Evolutionary conservation across 208 protist species (phyloP), one percentile per base, ranked within the genome.

Genomic region (Trypanosoma cruzi): DNA sequence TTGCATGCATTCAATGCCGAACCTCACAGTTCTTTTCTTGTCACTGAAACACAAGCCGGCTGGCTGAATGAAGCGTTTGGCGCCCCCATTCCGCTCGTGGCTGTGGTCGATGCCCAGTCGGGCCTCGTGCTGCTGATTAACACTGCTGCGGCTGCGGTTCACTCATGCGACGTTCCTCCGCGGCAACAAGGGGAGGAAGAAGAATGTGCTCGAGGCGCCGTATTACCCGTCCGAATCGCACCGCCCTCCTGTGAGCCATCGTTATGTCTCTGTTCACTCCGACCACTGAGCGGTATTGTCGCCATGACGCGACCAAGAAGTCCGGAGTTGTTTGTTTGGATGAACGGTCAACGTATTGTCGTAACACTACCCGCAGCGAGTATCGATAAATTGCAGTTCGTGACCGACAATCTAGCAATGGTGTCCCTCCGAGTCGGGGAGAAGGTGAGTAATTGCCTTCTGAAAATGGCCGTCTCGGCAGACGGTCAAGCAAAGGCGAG

Each of bases 281-380:
- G 54, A 7, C 63, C 66, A 24, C n/a, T 46, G 20, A 53, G 80
- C 53, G 61, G 64, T 8, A 61, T 82, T 24, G 70, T 89, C 57
- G 63, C 64, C 40, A 80, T 86, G 34, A 64, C 69, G 4, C 66
- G 71, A 24, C 71, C 80, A 46, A 53, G 71, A 37, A 55, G 34
- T 37, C 36, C 64, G 8, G 54, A 71, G 34, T 24, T 77, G 46
- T 71, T 52, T 14, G 52, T 66, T 1, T 77, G 64, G 72, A 67
- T 68, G 57, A 68, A 72, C 18, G 65, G 52, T 14, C 46, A 68
- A 24, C 72, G 59, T 26, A 53, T 77, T 11, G 76, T 31, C 34
- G 71, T 81, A 24, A 81, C 64, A 26, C 26, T 81, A 3, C 76
- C 76, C 26, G 56, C 54, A 34, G 29, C 16, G 24, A 63, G 40